Evolutionary conservation across 192 early-diverging fungal species (phyloP), one percentile per base, ranked within the genome.

Genomic region (Chytriomyces confervae): DNA sequence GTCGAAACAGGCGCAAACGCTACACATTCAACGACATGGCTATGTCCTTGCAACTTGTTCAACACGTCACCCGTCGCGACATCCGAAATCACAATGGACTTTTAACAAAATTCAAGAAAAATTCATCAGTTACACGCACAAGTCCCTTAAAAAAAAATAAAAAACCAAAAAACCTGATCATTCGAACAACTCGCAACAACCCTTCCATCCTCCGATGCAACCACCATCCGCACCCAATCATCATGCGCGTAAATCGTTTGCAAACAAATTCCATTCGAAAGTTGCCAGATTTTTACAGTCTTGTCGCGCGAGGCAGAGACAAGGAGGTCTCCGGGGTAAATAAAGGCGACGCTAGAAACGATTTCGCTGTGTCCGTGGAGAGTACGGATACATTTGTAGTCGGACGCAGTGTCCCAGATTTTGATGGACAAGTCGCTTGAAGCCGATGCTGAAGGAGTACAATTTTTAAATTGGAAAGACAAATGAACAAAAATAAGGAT

Each of bases 11-110:
- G 97, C 18, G 91, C 94, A 87, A 96, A 98, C 18, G 88, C 88
- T 0, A 94, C 91, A 61, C 92, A 94, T 78, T 98, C 97, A 45
- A 98, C 93, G n/a, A 98, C 95, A 77, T 98, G 94, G 13, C 94
- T 94, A 81, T 98, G 97, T 24, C 94, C 96, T 49, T 93, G 86
- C 79, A 97, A 84, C 62, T 95, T 94, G 72, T 83, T 86, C 76
- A 92, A 91, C 76, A 86, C 89, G 61, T 94, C 94, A 53, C 94
- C 94, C 7, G 89, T 84, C 6, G 81, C 49, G 4, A 87, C 69
- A 73, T 97, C 94, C 94, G 94, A 95, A 18, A 97, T 65, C 11
- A 91, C 87, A n/a, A 95, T 86, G 24, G 92, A 94, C 92, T 94
- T 79, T 57, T 13, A 8, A 72, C 27, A 11, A 47, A 65, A 16